phyloP scores from a whole-genome alignment of 306 rosid genomes.

The Urtica urens region DNA sequence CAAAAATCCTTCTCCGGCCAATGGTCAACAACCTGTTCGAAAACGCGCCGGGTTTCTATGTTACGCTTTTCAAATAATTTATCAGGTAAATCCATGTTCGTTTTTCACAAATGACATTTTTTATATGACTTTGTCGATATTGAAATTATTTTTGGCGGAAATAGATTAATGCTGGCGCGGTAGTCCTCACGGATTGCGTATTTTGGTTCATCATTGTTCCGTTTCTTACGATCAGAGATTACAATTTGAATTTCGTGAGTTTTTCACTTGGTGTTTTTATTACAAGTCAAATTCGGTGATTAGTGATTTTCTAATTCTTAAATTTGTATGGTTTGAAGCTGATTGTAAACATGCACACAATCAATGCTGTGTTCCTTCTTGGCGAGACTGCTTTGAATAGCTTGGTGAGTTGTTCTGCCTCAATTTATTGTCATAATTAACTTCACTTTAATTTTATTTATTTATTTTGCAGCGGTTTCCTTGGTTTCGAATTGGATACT shows the following conservation, averaged over 20 bases:
- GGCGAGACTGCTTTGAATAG: conserved; percentile 77
- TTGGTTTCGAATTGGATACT: conserved; percentile 93
- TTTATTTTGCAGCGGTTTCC: conserved; percentile 57
- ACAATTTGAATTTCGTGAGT: conserved; percentile 78
- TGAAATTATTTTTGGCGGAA: background rate
- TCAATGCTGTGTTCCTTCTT: conserved; percentile 84
- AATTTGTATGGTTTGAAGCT: too few species aligned
- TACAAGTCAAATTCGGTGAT: too few species aligned
- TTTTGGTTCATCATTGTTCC: conserved; percentile 90
- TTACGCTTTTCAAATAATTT: conserved; percentile 71
- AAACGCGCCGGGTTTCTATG: conserved; percentile 70
- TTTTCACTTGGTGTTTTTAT: background rate
- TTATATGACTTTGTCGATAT: too few species aligned
- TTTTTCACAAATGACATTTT: background rate
- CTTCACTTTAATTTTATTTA: conserved; percentile 8
- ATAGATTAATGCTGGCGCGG: conserved; percentile 96
- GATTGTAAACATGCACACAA: conserved; percentile 60
- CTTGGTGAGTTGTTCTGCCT: conserved; percentile 38
- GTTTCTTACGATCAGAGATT: conserved; percentile 63
- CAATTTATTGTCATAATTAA: background rate
- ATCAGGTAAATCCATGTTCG: conserved; percentile 75
- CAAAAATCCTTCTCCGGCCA: conserved; percentile 22
- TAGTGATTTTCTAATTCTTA: conserved; percentile 1
- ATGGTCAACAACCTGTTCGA: conserved; percentile 28
- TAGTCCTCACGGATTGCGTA: conserved; percentile 78